Evolutionary conservation across 2,329 filamentous ascomycete genomes (phyloP), one percentile per base, ranked within the genome.

Genomic region (Xylaria digitata): DNA sequence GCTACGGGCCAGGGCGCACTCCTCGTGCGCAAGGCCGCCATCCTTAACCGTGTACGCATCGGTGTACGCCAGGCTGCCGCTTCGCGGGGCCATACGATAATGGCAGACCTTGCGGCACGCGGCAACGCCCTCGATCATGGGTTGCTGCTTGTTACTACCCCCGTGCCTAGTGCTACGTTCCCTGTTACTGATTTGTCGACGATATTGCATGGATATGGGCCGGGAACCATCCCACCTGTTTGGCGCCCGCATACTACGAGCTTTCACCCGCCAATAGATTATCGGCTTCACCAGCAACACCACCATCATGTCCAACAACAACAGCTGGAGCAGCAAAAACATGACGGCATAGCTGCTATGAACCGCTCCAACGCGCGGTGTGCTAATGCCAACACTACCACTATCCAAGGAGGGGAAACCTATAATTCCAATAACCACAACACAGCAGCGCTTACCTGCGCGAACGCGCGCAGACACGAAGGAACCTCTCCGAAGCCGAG

Each of bases 1-100:
- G 79, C 82, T 0, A 21, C 53, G 13, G 79, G 84, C 19, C 84
- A 85, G 67, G 80, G 80, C 23, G 78, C 80, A n/a, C 79, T 55
- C 3, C 53, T 87, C 30, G 80, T 92, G 15, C 82, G 89, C 26
- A 88, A 90, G 56, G 88, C 87, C 21, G 90, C 89, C 6, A 87
- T 91, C 63, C 82, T 91, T 76, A 92, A 92, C 72, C 78, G 85
- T 9, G 81, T 89, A 8, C 80, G 87, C 19, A 79, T 82, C 64
- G 80, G 82, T 3, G 78, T 87, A 26, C 78, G 79, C 1, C 75
- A 77, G n/a, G 78, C 80, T 19, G 78, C 78, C 0, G 74, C 72
- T 8, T 73, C 74, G 53, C 66, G 72, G 37, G 78, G 77, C 8
- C 77, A 76, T 50, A 75, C 72, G 3, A 65, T 75, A 42, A 74